phyloP scores from a whole-genome alignment of 2,329 filamentous ascomycete species.

The Sarocladium kiliense region DNA sequence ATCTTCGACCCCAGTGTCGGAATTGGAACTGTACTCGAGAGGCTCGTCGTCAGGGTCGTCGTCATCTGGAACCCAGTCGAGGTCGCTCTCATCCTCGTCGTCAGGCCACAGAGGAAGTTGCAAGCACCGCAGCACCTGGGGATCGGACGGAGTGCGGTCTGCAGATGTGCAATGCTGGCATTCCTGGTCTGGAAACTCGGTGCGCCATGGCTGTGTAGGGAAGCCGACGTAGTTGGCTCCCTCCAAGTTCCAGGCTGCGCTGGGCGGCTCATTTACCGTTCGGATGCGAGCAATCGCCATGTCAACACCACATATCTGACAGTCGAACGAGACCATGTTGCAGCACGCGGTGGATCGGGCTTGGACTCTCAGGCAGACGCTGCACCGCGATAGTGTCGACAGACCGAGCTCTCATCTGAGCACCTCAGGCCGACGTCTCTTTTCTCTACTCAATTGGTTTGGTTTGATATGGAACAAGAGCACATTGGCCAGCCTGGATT shows the following conservation, averaged over 20 bases:
- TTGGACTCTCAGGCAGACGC: not conserved
- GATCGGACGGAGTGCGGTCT: not conserved
- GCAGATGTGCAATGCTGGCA: constrained; percentile 1
- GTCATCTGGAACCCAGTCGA: not conserved
- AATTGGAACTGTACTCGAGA: not conserved
- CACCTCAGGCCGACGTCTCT: too few relatives aligned
- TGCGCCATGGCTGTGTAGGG: not conserved
- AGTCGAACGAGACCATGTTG: not conserved
- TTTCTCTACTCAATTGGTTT: too few relatives aligned
- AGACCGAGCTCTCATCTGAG: too few relatives aligned
- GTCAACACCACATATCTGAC: constrained; percentile 3
- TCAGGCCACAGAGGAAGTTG: not conserved
- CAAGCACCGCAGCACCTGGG: not conserved
- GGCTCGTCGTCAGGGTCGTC: not conserved
- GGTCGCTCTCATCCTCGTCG: not conserved
- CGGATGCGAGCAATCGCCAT: constrained; percentile 6
- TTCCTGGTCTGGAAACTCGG: not conserved
- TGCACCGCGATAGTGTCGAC: too few relatives aligned
- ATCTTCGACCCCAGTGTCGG: not conserved
- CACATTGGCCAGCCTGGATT: too few relatives aligned
- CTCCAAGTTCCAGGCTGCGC: not conserved
- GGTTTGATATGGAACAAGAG: too few relatives aligned
- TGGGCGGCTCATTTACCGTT: not conserved
- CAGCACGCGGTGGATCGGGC: too few relatives aligned
- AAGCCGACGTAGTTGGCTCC: constrained; percentile 6